phyloP scores from a whole-genome alignment of 768 basidiomycete species.

The Boletus reticuloceps region DNA sequence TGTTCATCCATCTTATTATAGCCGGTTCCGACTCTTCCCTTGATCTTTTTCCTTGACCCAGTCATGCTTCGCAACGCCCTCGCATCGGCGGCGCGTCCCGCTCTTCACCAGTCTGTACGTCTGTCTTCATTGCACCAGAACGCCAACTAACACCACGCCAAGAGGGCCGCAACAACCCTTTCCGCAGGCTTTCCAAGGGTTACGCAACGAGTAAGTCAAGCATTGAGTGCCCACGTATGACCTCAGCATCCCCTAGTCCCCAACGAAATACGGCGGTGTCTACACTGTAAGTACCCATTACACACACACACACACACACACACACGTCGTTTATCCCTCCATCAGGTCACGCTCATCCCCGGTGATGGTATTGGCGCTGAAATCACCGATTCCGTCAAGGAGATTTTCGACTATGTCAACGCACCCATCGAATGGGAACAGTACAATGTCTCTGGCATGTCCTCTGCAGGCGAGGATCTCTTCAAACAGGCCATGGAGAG shows the following conservation, averaged over 20 bases:
- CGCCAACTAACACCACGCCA: slow-evolving; percentile 9
- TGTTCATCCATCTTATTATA: background rate
- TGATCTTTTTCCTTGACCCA: slow-evolving; percentile 17
- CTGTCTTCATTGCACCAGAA: background rate
- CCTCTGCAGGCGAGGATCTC: slow-evolving; percentile 87
- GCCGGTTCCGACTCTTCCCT: slow-evolving; percentile 32
- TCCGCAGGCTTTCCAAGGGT: slow-evolving; percentile 78
- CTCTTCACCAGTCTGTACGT: slow-evolving; percentile 51
- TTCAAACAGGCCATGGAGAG: slow-evolving; percentile 99
- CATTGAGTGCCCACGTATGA: background rate
- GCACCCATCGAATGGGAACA: slow-evolving; percentile 99
- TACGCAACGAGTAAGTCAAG: slow-evolving; percentile 57
- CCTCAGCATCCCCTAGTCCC: slow-evolving; percentile 46
- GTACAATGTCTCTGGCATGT: slow-evolving; percentile 96
- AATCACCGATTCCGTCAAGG: slow-evolving; percentile 97
- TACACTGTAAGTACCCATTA: slow-evolving; percentile 64
- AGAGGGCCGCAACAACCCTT: slow-evolving; percentile 75
- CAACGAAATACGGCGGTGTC: slow-evolving; percentile 90
- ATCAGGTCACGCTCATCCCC: slow-evolving; percentile 91
- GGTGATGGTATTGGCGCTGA: slow-evolving; percentile 98
- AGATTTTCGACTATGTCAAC: slow-evolving; percentile 96
- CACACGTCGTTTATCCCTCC: slow-evolving; percentile 21
- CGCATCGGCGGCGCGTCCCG: slow-evolving; percentile 53
- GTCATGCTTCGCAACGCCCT: slow-evolving; percentile 67
- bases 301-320: background rate